phyloP scores from a whole-genome alignment of 2,329 filamentous ascomycete species.

The Laburnicola sp. region DNA sequence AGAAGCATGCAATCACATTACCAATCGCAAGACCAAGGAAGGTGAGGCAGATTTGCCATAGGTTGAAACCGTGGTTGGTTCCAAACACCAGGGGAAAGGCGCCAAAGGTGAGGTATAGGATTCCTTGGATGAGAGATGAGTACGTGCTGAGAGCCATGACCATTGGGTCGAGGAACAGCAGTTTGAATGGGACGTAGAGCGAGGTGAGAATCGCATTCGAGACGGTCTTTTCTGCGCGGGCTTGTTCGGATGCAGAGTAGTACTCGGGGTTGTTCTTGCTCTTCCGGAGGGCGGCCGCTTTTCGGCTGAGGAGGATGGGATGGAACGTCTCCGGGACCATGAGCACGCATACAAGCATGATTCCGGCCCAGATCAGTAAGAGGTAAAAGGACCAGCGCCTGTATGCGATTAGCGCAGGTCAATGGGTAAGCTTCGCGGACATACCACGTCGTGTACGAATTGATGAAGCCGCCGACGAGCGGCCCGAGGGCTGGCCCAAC shows the following conservation, averaged over 20 bases:
- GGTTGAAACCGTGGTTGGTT: slow-evolving; percentile 70
- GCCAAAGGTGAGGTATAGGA: slow-evolving; percentile 80
- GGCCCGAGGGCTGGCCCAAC: slow-evolving; percentile 59
- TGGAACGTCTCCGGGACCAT: neutral
- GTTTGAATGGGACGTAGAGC: slow-evolving; percentile 63
- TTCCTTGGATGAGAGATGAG: slow-evolving; percentile 76
- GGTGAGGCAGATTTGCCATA: slow-evolving; percentile 73
- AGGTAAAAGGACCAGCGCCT: slow-evolving; percentile 60
- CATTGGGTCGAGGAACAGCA: slow-evolving; percentile 80
- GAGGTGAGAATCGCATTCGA: neutral
- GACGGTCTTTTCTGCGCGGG: neutral
- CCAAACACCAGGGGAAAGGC: slow-evolving; percentile 80
- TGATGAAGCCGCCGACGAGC: slow-evolving; percentile 75
- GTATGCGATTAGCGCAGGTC: neutral
- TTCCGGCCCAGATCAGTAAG: slow-evolving; percentile 73
- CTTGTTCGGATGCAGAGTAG: neutral
- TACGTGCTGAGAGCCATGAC: slow-evolving; percentile 31
- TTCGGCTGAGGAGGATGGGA: too few relatives aligned
- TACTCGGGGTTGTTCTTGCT: neutral
- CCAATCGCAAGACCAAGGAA: slow-evolving; percentile 67
- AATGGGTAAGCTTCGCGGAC: neutral
- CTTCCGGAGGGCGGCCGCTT: too few relatives aligned
- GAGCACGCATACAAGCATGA: neutral
- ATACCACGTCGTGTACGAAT: slow-evolving; percentile 66
- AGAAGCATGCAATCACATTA: slow-evolving; percentile 43